phyloP scores from a whole-genome alignment of 2,329 filamentous ascomycete species.

The Stemphylium beticola region DNA sequence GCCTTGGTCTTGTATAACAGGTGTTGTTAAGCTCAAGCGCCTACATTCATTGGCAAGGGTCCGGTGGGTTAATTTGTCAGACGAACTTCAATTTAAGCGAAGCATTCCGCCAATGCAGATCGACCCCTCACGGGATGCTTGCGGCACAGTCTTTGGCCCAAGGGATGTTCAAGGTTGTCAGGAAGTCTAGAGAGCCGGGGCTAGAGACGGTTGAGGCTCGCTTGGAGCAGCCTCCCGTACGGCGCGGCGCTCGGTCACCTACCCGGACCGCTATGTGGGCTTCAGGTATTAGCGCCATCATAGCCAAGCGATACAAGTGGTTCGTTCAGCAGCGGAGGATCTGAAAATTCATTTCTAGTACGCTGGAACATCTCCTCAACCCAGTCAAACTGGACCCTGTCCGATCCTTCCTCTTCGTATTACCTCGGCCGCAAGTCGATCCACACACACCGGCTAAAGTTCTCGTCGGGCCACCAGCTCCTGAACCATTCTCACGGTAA shows the following conservation, averaged over 20 bases:
- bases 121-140: constrained; percentile 1
- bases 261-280: constrained; percentile 6
- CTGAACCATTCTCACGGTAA: constrained; percentile 4
- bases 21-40: not conserved
- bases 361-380: not conserved
- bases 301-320: not conserved
- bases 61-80: constrained; percentile 11
- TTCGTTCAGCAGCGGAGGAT: not conserved
- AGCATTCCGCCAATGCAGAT: constrained; percentile 5
- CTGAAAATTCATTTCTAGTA: not conserved
- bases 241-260: not conserved
- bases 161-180: not conserved
- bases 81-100: constrained; percentile 1
- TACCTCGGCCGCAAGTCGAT: not conserved
- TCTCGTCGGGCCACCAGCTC: not conserved
- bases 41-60: not conserved
- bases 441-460: not conserved
- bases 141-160: constrained; percentile 5
- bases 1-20: not conserved
- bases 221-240: constrained; percentile 4
- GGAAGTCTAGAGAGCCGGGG: constrained; percentile 1
- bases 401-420: not conserved
- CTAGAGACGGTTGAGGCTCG: not conserved
- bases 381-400: not conserved
- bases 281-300: not conserved